These are phyloP conservation scores for Microbotryum violaceum DNA, from an alignment of 1,284 basidiomycete genomes.

Conservation along the genomic window DNA sequence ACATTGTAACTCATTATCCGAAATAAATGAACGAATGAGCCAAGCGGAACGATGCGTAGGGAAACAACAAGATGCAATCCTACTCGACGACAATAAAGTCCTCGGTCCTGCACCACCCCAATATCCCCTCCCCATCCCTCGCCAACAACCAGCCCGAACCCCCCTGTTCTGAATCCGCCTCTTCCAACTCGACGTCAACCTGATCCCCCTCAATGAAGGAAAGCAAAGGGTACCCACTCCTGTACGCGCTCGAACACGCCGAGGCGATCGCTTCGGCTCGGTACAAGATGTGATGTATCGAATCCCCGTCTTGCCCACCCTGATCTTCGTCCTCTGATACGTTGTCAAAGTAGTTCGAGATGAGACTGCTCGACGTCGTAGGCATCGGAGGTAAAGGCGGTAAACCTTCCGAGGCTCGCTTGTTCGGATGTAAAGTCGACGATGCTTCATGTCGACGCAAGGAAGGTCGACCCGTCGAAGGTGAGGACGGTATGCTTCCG, in stretches of 20 bases:
- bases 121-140: slow-evolving; percentile 6
- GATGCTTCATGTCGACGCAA: neutral
- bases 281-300: slow-evolving; percentile 14
- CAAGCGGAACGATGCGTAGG: too few relatives aligned
- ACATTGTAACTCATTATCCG: too few relatives aligned
- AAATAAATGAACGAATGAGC: too few relatives aligned
- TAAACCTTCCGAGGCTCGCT: neutral
- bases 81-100: slow-evolving; percentile 26
- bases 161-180: slow-evolving; percentile 26
- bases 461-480: neutral
- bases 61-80: neutral
- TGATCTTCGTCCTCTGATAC: neutral
- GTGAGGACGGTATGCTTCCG: too few relatives aligned
- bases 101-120: slow-evolving; percentile 28
- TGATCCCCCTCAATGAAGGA: slow-evolving; percentile 17
- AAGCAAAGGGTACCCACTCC: slow-evolving; percentile 21
- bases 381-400: neutral
- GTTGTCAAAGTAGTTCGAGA: slow-evolving; percentile 20
- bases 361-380: neutral
- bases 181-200: slow-evolving; percentile 25
- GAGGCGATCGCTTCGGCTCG: slow-evolving; percentile 23
- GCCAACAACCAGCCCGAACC: slow-evolving; percentile 30
- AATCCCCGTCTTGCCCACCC: slow-evolving; percentile 3
- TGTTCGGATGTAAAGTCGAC: neutral
- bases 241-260: slow-evolving; percentile 10